Conservation (phyloP, 1,284 basidiomycete species). For the Cutaneotrichosporon sp. region DNA sequence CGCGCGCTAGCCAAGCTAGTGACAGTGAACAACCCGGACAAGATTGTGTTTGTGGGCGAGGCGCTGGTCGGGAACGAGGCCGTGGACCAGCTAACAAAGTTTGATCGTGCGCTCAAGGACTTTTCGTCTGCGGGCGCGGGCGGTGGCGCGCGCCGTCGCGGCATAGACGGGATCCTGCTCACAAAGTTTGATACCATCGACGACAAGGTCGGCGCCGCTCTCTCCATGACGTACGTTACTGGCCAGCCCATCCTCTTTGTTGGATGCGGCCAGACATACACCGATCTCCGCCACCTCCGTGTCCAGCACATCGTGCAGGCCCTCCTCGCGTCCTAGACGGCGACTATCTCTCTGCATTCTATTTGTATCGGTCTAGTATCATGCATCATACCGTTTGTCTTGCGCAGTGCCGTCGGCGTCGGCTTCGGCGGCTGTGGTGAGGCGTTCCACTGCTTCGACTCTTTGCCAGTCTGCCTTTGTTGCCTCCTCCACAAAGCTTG, state of each 20-base stretch:
- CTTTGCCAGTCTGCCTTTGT: too few species aligned
- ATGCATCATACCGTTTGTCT: too few species aligned
- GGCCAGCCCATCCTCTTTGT: constrained; percentile 95
- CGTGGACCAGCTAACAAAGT: constrained; percentile 89
- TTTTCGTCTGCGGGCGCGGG: constrained; percentile 56
- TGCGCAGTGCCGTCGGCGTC: too few species aligned
- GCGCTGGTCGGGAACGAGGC: constrained; percentile 95
- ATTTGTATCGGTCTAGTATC: too few species aligned
- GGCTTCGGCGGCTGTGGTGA: too few species aligned
- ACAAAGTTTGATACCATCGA: constrained; percentile 95
- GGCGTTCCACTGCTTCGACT: too few species aligned
- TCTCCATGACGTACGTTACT: constrained; percentile 96
- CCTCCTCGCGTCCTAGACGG: constrained; percentile 52
- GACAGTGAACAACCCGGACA: constrained; percentile 85
- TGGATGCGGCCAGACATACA: constrained; percentile 95
- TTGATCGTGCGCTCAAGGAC: constrained; percentile 82
- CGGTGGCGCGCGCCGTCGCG: constrained; percentile 52
- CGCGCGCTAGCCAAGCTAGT: constrained; percentile 96
- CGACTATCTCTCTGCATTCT: constrained; percentile 50
- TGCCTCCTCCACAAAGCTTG: too few species aligned
- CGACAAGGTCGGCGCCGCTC: constrained; percentile 79
- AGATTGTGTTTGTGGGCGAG: constrained; percentile 93
- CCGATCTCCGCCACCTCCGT: constrained; percentile 78
- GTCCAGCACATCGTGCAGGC: constrained; percentile 91
- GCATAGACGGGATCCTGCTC: constrained; percentile 92